Conservation (phyloP, 805 yeast genomes). For the Priceomyces fermenticarens region DNA sequence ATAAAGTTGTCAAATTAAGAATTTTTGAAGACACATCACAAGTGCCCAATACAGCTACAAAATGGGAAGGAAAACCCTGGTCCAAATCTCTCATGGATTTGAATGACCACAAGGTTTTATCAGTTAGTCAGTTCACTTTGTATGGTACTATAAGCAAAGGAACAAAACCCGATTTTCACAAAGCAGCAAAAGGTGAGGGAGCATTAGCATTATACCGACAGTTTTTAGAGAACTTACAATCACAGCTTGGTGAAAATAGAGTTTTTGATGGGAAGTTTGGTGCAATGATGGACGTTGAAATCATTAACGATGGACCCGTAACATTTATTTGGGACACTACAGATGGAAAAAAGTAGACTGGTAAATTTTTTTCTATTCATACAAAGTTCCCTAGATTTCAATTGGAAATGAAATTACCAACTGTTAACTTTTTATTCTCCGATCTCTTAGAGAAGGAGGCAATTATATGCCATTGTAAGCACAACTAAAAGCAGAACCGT, state of each 20-base stretch:
- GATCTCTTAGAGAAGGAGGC: background rate
- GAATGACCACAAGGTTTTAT: conserved; percentile 66
- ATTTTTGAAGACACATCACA: conserved; percentile 63
- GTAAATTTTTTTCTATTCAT: background rate
- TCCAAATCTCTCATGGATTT: conserved; percentile 60
- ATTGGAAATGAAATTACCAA: background rate
- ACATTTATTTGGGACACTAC: conserved; percentile 79
- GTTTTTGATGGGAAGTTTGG: conserved; percentile 92
- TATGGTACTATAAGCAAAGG: conserved; percentile 86
- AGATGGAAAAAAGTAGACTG: conserved; percentile 20
- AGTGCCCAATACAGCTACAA: conserved; percentile 42
- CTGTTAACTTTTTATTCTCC: background rate
- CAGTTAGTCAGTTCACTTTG: conserved; percentile 91
- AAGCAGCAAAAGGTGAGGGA: conserved; percentile 76
- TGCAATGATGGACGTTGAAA: conserved; percentile 92
- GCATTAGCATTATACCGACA: conserved; percentile 51
- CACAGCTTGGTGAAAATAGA: conserved; percentile 53
- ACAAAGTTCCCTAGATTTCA: background rate
- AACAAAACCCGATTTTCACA: conserved; percentile 91
- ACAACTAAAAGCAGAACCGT: conserved; percentile 54
- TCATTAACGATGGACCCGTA: conserved; percentile 91
- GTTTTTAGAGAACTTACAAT: conserved; percentile 47
- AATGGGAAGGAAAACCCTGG: conserved; percentile 72
- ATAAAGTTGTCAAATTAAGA: conserved; percentile 62
- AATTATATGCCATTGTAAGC: conserved; percentile 22